Evolutionary conservation across 1,139 yeast species (phyloP).

Genomic region (Candida freyschussii): DNA sequence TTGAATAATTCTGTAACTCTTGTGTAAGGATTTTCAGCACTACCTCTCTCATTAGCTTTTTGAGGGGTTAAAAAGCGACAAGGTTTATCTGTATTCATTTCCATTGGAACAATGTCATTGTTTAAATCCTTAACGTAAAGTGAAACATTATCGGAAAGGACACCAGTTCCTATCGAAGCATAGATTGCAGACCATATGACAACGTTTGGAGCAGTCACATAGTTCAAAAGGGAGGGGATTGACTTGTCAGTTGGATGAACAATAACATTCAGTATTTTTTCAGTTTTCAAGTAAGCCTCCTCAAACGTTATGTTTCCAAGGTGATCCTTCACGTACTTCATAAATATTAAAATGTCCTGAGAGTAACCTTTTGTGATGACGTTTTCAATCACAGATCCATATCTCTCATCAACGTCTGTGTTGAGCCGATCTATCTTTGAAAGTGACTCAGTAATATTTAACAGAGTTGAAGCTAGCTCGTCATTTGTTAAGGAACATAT

Average conservation of each 20-base stretch:
- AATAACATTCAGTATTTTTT: conserved; percentile 78
- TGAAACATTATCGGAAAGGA: conserved; percentile 54
- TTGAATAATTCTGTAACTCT: conserved; percentile 87
- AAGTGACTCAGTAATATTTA: conserved; percentile 30
- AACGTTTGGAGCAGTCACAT: conserved; percentile 92
- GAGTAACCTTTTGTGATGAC: conserved; percentile 74
- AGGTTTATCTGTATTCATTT: conserved; percentile 10
- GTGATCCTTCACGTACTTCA: conserved; percentile 71
- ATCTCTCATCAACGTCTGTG: conserved; percentile 56
- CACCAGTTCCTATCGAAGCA: conserved; percentile 64
- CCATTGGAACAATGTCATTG: conserved; percentile 45
- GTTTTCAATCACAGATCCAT: conserved; percentile 63
- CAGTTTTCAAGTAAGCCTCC: conserved; percentile 85
- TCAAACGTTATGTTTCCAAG: conserved; percentile 87
- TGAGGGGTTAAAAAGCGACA: conserved; percentile 42
- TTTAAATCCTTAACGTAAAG: conserved; percentile 67
- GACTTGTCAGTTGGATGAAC: conserved; percentile 76
- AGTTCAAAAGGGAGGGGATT: conserved; percentile 75
- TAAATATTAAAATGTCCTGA: conserved; percentile 74
- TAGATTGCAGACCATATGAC: conserved; percentile 72
- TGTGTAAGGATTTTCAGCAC: conserved; percentile 68
- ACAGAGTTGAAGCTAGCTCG: conserved; percentile 27
- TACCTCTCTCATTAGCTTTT: conserved; percentile 34
- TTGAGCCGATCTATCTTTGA: conserved; percentile 39
- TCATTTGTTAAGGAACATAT: conserved; percentile 70